A percentile compares a stretch with the other conserved stretches of the same genome.
These are phyloP conservation scores for Clarireedia paspali DNA, from an alignment of 2,329 filamentous ascomycete genomes.

Conservation along the genomic window DNA sequence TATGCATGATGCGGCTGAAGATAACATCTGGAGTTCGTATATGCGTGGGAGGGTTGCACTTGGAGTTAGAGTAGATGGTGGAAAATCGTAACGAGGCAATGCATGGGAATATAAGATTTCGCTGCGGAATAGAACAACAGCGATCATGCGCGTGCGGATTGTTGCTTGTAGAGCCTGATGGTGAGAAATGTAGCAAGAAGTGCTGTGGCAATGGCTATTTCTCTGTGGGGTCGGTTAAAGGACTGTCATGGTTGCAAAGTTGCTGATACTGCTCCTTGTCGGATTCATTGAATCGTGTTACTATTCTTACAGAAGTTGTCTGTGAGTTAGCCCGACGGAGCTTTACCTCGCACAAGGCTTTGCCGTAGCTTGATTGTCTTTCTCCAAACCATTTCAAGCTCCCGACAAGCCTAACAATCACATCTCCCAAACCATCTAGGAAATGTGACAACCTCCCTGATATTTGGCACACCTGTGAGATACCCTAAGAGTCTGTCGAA, in stretches of 20 bases:
- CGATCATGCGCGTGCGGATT: too few species aligned
- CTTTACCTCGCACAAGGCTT: background rate
- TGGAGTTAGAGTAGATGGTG: background rate
- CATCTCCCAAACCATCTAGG: slow-evolving; percentile 46
- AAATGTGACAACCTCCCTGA: slow-evolving; percentile 62
- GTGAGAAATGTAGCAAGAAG: too few species aligned
- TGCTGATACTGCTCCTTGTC: too few species aligned
- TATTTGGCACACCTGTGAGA: slow-evolving; percentile 55
- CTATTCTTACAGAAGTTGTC: too few species aligned
- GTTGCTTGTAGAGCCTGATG: too few species aligned
- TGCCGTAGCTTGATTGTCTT: background rate
- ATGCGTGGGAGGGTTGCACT: background rate
- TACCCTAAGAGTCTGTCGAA: slow-evolving; percentile 64
- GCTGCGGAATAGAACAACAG: background rate
- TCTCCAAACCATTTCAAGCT: background rate
- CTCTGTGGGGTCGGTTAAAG: too few species aligned
- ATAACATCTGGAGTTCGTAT: slow-evolving; percentile 1
- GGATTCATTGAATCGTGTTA: too few species aligned
- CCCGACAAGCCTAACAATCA: slow-evolving; percentile 26
- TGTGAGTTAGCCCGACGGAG: background rate
- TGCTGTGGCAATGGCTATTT: too few species aligned
- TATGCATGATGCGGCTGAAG: background rate
- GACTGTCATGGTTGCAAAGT: too few species aligned
- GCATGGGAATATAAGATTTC: background rate
- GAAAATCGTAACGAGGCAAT: background rate